Base-by-base conservation (phyloP, 2,329 filamentous ascomycete genomes). In the Aplosporella prunicola region DNA sequence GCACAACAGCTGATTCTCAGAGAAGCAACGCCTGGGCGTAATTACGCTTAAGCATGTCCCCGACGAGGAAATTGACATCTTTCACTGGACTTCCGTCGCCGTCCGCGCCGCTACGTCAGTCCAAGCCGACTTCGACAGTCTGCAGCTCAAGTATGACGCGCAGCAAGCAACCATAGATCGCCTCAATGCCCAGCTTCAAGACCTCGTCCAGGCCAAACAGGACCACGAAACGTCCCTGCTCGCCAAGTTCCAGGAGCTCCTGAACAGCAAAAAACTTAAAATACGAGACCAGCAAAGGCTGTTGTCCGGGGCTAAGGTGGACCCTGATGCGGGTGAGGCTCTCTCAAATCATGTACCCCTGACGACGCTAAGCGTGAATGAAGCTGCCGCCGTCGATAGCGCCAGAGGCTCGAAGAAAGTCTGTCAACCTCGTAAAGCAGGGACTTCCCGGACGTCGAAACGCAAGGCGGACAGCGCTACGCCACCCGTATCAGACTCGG, bases 201-300 rank as follows among this genome's bases (percentile, higher is more conserved):
- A 83, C 47, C 68, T 88, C 11, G 67, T 79, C 31, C 66, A 67
- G 37, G 67, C 75, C 10, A 87, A 87, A 53, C 67, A 73, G 31
- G 71, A 74, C 13, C 72, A 84, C 44, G 82, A 88, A 56, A 68
- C 69, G 1, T 68, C 70, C 13, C 61, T 88, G 39, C 59, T 88
- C 1, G 71, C 74, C 43, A 85, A 84, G 53, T 85, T 85, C 48
- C 71, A 74, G 38, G 66, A 74, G 39, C 63, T 89, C 2, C 62
- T 88, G 1, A 88, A 88, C 48, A 75, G 81, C 55, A 89, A 89
- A 63, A 88, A 88, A 58, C 64, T 79, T 35, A 87, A 83, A 59
- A 87, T 88, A 33, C 64, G 82, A 28, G 74, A 86, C 48, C 81
- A 86, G 58, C 77, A 82, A 49, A 69, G 72, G 25, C 58, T 82